Base-by-base conservation (phyloP, 768 basidiomycete species). In the Mycena epipterygia region DNA sequence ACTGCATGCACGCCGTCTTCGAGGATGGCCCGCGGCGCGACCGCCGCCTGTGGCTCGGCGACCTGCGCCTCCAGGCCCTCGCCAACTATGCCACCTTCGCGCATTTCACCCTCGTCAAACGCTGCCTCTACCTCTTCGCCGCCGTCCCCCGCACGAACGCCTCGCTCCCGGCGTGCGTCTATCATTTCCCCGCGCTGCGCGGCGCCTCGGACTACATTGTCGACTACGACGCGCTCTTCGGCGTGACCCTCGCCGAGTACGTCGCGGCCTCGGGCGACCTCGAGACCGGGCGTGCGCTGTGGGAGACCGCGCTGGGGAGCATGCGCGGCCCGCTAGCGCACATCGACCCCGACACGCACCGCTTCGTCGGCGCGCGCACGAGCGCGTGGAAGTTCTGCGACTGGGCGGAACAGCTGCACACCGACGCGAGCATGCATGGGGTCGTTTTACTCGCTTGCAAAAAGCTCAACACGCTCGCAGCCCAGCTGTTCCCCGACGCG, bases 101-200 rank as follows among this genome's bases (percentile, higher is more conserved):
- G 42, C 41, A 59, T 42, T 59, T 59, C 42, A 4, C 39, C 41
- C 57, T 42, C 57, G 39, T 42, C 41, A 58, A 58, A 39, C 57
- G 57, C 57, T 58, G 57, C 57, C 57, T 58, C 57, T 58, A 58
- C 57, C 57, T 58, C 41, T 58, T 58, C 27, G 57, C 57, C 57
- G 57, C 57, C 39, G 39, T 58, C 57, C 57, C 57, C 41, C 57
- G 57, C 57, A 58, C 57, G 14, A n/a, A 58, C 57, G 25, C 39
- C 39, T 58, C 39, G 57, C 57, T 58, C 57, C 57, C 57, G 27
- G 57, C 41, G 39, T 58, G 57, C 29, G 39, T 58, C 39, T 58
- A 29, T 25, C 25, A 58, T 2, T 30, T 58, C 41, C 57, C 57
- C 57, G 19, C 41, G 57, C 57, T 42, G 39, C 57, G 57, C 39